Evolutionary conservation across 2,329 filamentous ascomycete species (phyloP), one percentile per base, ranked within the genome.

Genomic region (Aspergillus texensis): DNA sequence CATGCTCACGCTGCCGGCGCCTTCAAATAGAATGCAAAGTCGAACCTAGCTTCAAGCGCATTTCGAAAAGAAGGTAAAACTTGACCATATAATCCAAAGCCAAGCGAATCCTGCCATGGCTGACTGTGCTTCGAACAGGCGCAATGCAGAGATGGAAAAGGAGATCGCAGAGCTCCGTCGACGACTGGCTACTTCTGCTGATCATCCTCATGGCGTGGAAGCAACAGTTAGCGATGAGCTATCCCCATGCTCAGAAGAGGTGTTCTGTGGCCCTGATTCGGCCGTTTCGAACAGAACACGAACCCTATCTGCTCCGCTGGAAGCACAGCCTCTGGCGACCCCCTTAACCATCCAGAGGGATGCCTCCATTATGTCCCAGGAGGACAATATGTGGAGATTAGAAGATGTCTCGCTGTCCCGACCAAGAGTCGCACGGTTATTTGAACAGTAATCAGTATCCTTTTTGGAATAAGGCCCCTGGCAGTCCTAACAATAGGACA

Each of bases 31-130:
- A 83, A 68, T 90, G 88, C 78, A 86, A 87, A 71, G 87, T 90
- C 71, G 87, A 89, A 69, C 84, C 86, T 66, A 86, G 86, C 71
- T 90, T 90, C 79, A 89, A 88, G 78, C 84, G 88, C 64, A 82
- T 89, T 41, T 88, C 86, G 57, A 89, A 89, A 77, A 81, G 88
- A 71, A 77, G 76, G 77, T 79, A 68, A 60, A 48, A 21, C 19
- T n/a, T 36, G 9, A 16, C 10, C 1, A 6, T n/a, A 26, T 28
- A 2, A 11, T 32, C 10, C 39, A 19, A 55, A 39, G 30, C 39
- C n/a, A 57, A 10, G 41, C 24, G 46, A 30, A 24, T 21, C 19
- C 43, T 28, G n/a, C 43, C 19, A 11, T 57, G 30, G 56, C 64
- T 65, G 64, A 67, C 64, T 63, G 36, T 62, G 52, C 28, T 24